Percentiles rank a stretch among this genome's conserved stretches.
These are phyloP conservation scores for Coemansia sp. DNA, from an alignment of 371 early-diverging fungal species.

Conservation along the genomic window DNA sequence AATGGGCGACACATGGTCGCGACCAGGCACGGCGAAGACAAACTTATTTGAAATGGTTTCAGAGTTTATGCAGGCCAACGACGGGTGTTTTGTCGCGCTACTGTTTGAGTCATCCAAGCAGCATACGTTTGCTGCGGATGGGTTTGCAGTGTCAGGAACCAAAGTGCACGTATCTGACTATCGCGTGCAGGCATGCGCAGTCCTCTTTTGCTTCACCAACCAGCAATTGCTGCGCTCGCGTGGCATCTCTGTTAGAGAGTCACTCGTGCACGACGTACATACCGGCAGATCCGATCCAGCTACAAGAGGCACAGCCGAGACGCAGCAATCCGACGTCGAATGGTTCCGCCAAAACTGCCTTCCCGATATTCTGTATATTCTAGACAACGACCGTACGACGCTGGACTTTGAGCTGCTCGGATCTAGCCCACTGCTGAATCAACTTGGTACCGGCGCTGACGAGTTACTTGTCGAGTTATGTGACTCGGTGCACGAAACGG, in stretches of 20 bases:
- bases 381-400: constrained; percentile 20
- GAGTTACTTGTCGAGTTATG: constrained; percentile 30
- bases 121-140: constrained; percentile 31
- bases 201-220: constrained; percentile 41
- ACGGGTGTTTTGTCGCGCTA: constrained; percentile 43
- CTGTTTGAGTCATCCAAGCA: constrained; percentile 42
- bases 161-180: constrained; percentile 29
- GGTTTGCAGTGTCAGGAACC: constrained; percentile 38
- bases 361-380: constrained; percentile 36
- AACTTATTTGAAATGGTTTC: constrained; percentile 20
- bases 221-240: constrained; percentile 26
- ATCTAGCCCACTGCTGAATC: constrained; percentile 31
- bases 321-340: constrained; percentile 25
- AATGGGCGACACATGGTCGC: constrained; percentile 40
- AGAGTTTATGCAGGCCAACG: constrained; percentile 31
- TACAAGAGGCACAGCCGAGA: not conserved
- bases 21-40: constrained; percentile 16
- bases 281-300: not conserved
- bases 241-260: constrained; percentile 16
- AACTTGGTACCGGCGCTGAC: constrained; percentile 26
- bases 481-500: constrained; percentile 20
- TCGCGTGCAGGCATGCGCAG: constrained; percentile 45
- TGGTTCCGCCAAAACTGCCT: constrained; percentile 49
- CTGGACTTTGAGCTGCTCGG: constrained; percentile 42
- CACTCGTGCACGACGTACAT: constrained; percentile 30